A percentile compares a stretch with the other conserved stretches of the same genome.
Evolutionary conservation across 2,329 filamentous ascomycete genomes (phyloP).

Genomic region (Fusarium torulosum): DNA sequence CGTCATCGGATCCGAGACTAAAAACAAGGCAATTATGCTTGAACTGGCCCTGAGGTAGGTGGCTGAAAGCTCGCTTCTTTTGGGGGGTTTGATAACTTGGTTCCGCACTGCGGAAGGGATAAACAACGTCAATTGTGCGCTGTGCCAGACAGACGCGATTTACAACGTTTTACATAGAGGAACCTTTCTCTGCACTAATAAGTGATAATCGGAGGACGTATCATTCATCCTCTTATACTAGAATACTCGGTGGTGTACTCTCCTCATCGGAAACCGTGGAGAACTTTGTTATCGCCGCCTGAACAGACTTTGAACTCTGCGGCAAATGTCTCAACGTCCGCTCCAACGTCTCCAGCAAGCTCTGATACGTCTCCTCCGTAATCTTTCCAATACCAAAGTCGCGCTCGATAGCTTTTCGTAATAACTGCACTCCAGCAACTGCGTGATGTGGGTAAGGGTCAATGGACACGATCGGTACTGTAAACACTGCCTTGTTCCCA

Average conservation of each 20-base stretch:
- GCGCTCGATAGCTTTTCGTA: constrained; percentile 49
- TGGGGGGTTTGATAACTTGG: not conserved
- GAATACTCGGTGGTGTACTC: not conserved
- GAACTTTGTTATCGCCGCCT: constrained; percentile 47
- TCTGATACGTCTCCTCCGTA: constrained; percentile 45
- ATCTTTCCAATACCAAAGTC: constrained; percentile 48
- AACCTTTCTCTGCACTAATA: not conserved
- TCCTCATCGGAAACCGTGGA: constrained; percentile 8
- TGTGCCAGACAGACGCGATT: not conserved
- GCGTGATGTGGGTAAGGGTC: constrained; percentile 52
- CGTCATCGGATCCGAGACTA: constrained; percentile 31
- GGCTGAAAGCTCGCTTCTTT: constrained; percentile 2
- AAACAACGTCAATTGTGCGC: not conserved
- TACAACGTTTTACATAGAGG: not conserved
- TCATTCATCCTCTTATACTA: not conserved
- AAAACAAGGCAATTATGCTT: not conserved
- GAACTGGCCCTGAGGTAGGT: not conserved
- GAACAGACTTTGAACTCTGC: constrained; percentile 51
- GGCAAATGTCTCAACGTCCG: constrained; percentile 47
- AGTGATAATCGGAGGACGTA: no score
- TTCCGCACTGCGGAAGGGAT: not conserved
- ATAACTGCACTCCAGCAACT: constrained; percentile 49
- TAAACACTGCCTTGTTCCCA: constrained; percentile 21
- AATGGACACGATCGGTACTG: constrained; percentile 50
- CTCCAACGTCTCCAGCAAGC: constrained; percentile 46